Evolutionary conservation across 164 flowering plant species (phyloP), one percentile per base, ranked within the genome.

Genomic region (Magnolia kwangsiensis): DNA sequence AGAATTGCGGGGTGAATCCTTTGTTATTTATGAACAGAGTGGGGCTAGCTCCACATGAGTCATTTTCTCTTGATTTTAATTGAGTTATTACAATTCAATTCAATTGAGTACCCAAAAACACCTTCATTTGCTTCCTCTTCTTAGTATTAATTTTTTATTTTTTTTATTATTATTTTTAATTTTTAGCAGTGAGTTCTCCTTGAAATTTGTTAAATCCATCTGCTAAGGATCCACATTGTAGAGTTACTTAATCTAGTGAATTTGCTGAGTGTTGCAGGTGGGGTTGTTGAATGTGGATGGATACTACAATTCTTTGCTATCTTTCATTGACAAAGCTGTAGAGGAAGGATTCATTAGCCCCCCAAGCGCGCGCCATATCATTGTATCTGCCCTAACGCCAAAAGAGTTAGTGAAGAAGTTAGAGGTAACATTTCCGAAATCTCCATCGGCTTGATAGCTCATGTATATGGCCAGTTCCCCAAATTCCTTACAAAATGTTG

Each of bases 201-300:
- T 8, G 5, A 19, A 18, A 64, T 19, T 64, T n/a, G 23, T 10
- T 55, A 55, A 55, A 37, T 37, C 45, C 45, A 37, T 4, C 45
- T 37, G 45, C 45, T 37, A 5, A 37, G 45, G 45, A 37, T 5
- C 45, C 45, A 37, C 45, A 37, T 37, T 37, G 45, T 37, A 5
- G 45, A 37, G 45, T 37, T 37, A 37, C 45, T 37, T 37, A 37
- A 8, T 67, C 6, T 7, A 27, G 50, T 27, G 29, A 29, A 27
- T 31, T 29, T 51, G 31, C 51, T 78, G 21, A 50, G 51, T 75
- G 21, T 71, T 69, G 78, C 59, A 90, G 94, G 92, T 90, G 78
- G 95, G 95, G 51, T 80, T 90, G 79, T 55, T 90, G 88, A 90
- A 90, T 81, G 95, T 90, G 66, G 95, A 90, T 81, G 95, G 92